Percentiles rank a stretch among this genome's conserved stretches.
Conservation (phyloP, 2,329 filamentous ascomycete species). For the Neopestalotiopsis rosae region DNA sequence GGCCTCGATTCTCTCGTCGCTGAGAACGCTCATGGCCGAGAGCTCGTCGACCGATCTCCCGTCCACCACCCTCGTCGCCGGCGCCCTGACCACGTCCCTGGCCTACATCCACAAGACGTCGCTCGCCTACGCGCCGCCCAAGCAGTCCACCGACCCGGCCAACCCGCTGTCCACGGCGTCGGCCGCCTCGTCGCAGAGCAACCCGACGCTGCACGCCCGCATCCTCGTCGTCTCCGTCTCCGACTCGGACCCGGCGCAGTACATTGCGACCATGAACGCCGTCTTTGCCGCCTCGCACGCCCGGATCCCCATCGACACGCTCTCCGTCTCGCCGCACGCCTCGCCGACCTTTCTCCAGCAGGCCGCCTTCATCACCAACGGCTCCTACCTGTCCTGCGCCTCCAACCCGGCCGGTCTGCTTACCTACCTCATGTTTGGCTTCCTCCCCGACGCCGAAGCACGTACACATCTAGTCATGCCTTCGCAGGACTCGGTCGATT, state of each 20-base stretch:
- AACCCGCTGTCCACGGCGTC: slow-evolving; percentile 32
- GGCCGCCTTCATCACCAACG: slow-evolving; percentile 69
- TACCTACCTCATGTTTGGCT: slow-evolving; percentile 94
- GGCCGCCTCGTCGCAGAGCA: slow-evolving; percentile 33
- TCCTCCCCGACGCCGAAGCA: slow-evolving; percentile 69
- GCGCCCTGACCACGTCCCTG: slow-evolving; percentile 87
- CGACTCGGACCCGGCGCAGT: slow-evolving; percentile 83
- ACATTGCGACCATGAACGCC: slow-evolving; percentile 98
- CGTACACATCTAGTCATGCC: slow-evolving; percentile 74
- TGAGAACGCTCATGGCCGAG: slow-evolving; percentile 72
- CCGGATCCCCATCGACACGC: slow-evolving; percentile 88
- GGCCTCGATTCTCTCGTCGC: slow-evolving; percentile 74
- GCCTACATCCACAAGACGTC: slow-evolving; percentile 87
- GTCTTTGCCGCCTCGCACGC: slow-evolving; percentile 94
- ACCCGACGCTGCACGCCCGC: slow-evolving; percentile 70
- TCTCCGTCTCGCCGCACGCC: slow-evolving; percentile 72
- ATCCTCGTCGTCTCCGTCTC: slow-evolving; percentile 92
- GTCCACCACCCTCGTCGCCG: slow-evolving; percentile 86
- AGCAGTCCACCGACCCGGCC: slow-evolving; percentile 43
- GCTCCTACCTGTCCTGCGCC: slow-evolving; percentile 57
- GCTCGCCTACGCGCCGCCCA: slow-evolving; percentile 66
- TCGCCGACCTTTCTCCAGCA: slow-evolving; percentile 94
- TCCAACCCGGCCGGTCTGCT: slow-evolving; percentile 73
- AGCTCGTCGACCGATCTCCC: slow-evolving; percentile 71
- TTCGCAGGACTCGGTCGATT: slow-evolving; percentile 87